Evolutionary conservation across 1,284 basidiomycete genomes (phyloP).

Genomic region (Cerrena zonata): DNA sequence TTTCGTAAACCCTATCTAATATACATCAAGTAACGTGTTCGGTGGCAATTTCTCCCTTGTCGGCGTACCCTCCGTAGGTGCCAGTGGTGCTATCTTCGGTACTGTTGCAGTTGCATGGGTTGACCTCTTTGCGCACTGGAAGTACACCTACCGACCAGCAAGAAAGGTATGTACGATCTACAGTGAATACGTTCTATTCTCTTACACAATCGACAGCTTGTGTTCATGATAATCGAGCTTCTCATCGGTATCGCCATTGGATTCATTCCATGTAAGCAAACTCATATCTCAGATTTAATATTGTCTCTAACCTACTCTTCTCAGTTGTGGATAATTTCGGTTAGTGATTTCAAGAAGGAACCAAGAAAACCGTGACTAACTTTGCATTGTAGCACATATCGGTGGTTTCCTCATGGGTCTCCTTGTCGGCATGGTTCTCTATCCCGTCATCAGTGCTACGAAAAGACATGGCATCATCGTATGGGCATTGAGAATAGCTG

Average conservation of each 20-base stretch:
- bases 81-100: slow-evolving; percentile 90
- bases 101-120: slow-evolving; percentile 83
- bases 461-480: slow-evolving; percentile 70
- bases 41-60: slow-evolving; percentile 89
- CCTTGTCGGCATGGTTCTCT: slow-evolving; percentile 74
- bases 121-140: slow-evolving; percentile 90
- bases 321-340: slow-evolving; percentile 76
- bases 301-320: slow-evolving; percentile 1
- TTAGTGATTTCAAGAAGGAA: too few relatives aligned
- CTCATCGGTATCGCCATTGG: slow-evolving; percentile 82
- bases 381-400: slow-evolving; percentile 59
- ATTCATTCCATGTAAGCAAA: slow-evolving; percentile 67
- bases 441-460: slow-evolving; percentile 82
- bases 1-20: slow-evolving; percentile 7
- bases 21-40: slow-evolving; percentile 58
- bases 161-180: slow-evolving; percentile 67
- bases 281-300: slow-evolving; percentile 5
- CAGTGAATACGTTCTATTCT: too few relatives aligned
- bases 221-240: slow-evolving; percentile 81
- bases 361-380: too few relatives aligned
- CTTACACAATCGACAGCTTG: slow-evolving; percentile 35
- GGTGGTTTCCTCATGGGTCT: slow-evolving; percentile 83
- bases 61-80: slow-evolving; percentile 88
- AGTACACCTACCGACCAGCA: slow-evolving; percentile 74
- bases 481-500: slow-evolving; percentile 69